Evolutionary conservation across 768 basidiomycete species (phyloP).

Genomic region (Termitomyces sp.): DNA sequence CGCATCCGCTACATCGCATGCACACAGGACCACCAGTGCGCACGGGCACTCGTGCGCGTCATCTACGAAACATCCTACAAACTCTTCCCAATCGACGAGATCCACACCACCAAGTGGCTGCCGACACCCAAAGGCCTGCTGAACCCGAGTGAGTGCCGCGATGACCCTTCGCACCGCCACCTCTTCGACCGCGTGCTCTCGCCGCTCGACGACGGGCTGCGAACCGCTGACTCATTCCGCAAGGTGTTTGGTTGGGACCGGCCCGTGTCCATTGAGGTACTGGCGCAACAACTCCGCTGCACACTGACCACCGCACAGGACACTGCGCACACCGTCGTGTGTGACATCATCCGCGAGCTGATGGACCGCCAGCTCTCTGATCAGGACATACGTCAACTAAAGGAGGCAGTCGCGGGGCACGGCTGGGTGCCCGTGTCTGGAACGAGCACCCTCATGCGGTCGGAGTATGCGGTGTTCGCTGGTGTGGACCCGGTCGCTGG

Average conservation of each 20-base stretch:
- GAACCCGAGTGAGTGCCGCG: conserved; percentile 22
- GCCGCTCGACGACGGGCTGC: conserved; percentile 19
- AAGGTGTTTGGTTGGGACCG: conserved; percentile 33
- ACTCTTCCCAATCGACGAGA: conserved; percentile 2
- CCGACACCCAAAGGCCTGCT: conserved; percentile 31
- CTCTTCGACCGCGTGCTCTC: conserved; percentile 37
- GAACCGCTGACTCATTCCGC: conserved; percentile 22
- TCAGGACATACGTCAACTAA: conserved; percentile 13
- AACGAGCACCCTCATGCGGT: conserved; percentile 10
- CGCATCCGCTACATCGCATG: conserved; percentile 24
- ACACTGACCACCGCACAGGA: not conserved
- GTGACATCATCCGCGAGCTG: conserved; percentile 24
- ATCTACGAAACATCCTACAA: conserved; percentile 13
- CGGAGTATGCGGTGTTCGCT: conserved; percentile 19
- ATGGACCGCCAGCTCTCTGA: conserved; percentile 16
- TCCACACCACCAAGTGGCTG: conserved; percentile 24
- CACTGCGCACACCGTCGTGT: conserved; percentile 7
- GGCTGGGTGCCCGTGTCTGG: conserved; percentile 30
- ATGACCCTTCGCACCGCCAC: conserved; percentile 14
- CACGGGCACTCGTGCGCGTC: conserved; percentile 18
- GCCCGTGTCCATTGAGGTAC: conserved; percentile 21
- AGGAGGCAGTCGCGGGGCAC: conserved; percentile 9
- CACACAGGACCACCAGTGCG: conserved; percentile 4
- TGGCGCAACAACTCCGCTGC: conserved; percentile 27
- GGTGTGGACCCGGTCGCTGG: conserved; percentile 11